Evolutionary conservation across 2,329 filamentous ascomycete species (phyloP), one percentile per base, ranked within the genome.

Genomic region (Calonectria honghensis): DNA sequence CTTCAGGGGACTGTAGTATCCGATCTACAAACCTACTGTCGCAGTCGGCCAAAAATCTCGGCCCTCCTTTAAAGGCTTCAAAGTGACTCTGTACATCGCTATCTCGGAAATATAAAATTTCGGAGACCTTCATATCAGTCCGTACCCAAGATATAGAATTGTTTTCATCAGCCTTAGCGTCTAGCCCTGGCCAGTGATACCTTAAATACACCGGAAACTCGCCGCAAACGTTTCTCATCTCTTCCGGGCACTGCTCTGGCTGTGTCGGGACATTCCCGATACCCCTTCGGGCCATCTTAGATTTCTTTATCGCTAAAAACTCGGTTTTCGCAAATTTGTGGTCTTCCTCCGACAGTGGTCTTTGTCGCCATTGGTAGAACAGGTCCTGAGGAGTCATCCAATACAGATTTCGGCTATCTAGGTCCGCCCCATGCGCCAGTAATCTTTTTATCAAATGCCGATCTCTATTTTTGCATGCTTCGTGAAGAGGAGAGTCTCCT

Each of bases 171-270:
- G 52, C 10, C 3, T 1, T 31, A 9, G 31, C 2, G 10, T n/a
- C 31, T 57, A 35, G 31, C 1, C 52, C 52, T 35, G 52, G 7
- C 52, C 52, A 57, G 11, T 57, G 52, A 24, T 57, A 57, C 18
- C 52, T 35, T 4, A 57, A 9, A 32, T 57, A 57, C 0, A 37
- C 52, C 5, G 52, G 52, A 31, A 57, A 57, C 20, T 57, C 31
- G 18, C 18, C 6, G 31, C 52, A 57, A n/a, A 57, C 20, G 4
- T 37, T 37, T 24, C 31, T 57, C 10, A 24, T 24, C 10, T 57
- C 31, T 35, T 57, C 52, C 18, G 52, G 31, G 10, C 52, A 57
- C 18, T 57, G 51, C 18, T 54, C 51, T 57, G 52, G 52, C 18
- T 37, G 31, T 57, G 31, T 57, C 4, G 52, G 52, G 9, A 57